Evolutionary conservation across 805 yeast species (phyloP).

Genomic region (Candida endomychidarum): DNA sequence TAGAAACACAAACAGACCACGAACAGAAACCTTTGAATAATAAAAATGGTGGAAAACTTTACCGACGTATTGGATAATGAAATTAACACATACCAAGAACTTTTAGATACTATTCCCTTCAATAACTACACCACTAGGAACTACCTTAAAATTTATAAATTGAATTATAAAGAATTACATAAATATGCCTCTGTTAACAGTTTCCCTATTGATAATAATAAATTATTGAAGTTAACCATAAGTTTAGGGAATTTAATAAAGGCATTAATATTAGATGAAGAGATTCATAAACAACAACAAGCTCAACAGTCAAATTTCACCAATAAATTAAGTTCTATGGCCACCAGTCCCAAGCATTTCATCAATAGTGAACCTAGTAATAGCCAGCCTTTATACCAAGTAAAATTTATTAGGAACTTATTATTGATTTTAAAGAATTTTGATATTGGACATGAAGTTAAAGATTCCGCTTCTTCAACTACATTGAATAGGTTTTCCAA

Average conservation of each 20-base stretch:
- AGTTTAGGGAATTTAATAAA: conserved; percentile 43
- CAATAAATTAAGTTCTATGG: conserved; percentile 5
- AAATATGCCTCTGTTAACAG: conserved; percentile 9
- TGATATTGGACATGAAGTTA: conserved; percentile 31
- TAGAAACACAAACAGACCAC: neutral
- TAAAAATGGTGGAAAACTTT: conserved; percentile 11
- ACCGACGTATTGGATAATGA: conserved; percentile 13
- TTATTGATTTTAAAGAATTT: conserved; percentile 36
- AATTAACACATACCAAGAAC: conserved; percentile 20
- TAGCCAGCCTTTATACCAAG: conserved; percentile 29
- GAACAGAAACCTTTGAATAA: too few species aligned
- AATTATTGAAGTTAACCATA: conserved; percentile 40
- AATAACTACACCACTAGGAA: conserved; percentile 18
- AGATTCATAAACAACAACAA: conserved; percentile 26
- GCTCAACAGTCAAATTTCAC: conserved; percentile 9
- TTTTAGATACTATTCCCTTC: conserved; percentile 38
- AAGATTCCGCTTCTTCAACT: conserved; percentile 9
- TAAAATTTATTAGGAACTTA: conserved; percentile 35
- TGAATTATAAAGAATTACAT: conserved; percentile 23
- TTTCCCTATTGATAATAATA: conserved; percentile 36
- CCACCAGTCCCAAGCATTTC: conserved; percentile 16
- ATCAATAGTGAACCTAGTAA: conserved; percentile 13
- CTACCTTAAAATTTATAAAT: conserved; percentile 34
- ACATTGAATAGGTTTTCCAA: conserved; percentile 18
- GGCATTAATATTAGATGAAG: conserved; percentile 36